A percentile compares a stretch with the other conserved stretches of the same genome.
phyloP scores from a whole-genome alignment of 2,329 filamentous ascomycete species.

The Fusarium ambrosium region DNA sequence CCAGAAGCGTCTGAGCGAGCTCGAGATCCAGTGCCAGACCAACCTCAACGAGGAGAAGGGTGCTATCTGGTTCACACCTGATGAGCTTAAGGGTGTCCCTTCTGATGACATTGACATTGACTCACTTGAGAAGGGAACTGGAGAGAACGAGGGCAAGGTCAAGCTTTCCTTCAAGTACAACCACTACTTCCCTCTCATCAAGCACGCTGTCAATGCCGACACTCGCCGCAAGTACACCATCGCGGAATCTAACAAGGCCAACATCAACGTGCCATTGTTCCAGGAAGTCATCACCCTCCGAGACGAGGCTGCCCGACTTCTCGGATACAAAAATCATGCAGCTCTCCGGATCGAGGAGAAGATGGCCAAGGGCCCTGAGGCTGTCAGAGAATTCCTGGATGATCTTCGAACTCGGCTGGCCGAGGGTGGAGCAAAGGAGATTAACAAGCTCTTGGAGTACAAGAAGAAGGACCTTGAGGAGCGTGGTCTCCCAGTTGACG shows the following conservation, averaged over 20 bases:
- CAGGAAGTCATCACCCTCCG: conserved; percentile 80
- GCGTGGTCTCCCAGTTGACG: conserved; percentile 71
- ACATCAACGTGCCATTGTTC: conserved; percentile 80
- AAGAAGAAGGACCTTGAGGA: conserved; percentile 78
- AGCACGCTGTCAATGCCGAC: conserved; percentile 80
- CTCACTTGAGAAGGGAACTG: conserved; percentile 77
- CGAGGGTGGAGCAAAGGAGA: conserved; percentile 79
- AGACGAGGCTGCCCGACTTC: conserved; percentile 81
- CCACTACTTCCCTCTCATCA: conserved; percentile 82
- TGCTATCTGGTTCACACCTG: conserved; percentile 81
- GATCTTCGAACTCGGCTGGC: conserved; percentile 77
- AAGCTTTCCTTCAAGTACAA: conserved; percentile 87
- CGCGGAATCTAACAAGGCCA: conserved; percentile 85
- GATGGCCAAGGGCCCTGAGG: conserved; percentile 84
- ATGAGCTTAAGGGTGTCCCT: conserved; percentile 82
- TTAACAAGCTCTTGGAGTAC: conserved; percentile 76
- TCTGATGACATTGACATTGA: conserved; percentile 75
- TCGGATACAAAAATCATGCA: conserved; percentile 84
- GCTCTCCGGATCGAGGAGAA: conserved; percentile 83
- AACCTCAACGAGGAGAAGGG: conserved; percentile 86
- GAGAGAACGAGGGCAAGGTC: conserved; percentile 79
- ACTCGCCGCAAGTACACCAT: conserved; percentile 78
- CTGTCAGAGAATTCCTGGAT: conserved; percentile 78
- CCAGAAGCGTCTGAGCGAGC: conserved; percentile 81
- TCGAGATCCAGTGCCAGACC: conserved; percentile 82